Percentiles rank a stretch among this genome's conserved stretches.
These are phyloP conservation scores for Cyberlindnera maclurae DNA, from an alignment of 805 yeast genomes.

Conservation along the genomic window DNA sequence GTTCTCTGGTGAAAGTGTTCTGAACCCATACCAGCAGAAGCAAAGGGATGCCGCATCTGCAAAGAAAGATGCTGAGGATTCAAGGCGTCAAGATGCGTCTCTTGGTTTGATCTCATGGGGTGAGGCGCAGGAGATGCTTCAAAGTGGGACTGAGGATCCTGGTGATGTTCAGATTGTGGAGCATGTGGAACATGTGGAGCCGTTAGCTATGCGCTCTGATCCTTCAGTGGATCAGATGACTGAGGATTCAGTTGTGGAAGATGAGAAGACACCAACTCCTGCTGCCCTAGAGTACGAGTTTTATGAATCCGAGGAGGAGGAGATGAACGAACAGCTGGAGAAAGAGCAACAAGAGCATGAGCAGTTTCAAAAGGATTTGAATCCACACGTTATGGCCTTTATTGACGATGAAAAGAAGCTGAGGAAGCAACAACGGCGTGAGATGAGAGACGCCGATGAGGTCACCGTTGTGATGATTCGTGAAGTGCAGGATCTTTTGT, in stretches of 20 bases:
- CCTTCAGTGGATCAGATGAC: neutral
- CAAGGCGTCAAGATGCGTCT: constrained; percentile 5
- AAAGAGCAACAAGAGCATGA: constrained; percentile 72
- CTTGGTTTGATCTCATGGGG: constrained; percentile 44
- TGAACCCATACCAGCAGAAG: constrained; percentile 4
- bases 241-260: constrained; percentile 3
- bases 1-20: constrained; percentile 15
- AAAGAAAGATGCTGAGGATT: constrained; percentile 3
- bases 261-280: constrained; percentile 1
- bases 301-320: constrained; percentile 72
- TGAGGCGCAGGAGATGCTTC: constrained; percentile 34
- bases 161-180: constrained; percentile 6
- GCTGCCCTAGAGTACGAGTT: constrained; percentile 51
- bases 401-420: constrained; percentile 38
- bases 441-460: constrained; percentile 84
- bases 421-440: constrained; percentile 56
- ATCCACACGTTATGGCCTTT: constrained; percentile 17
- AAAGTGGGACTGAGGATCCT: constrained; percentile 6
- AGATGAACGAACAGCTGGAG: constrained; percentile 51
- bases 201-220: neutral
- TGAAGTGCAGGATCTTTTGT: constrained; percentile 84
- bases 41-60: constrained; percentile 4
- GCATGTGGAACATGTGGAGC: neutral
- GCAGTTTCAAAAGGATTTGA: constrained; percentile 43
- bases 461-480: constrained; percentile 79